Conservation (phyloP, 148 eudicot species). For the Chenopodium berlandieri region DNA sequence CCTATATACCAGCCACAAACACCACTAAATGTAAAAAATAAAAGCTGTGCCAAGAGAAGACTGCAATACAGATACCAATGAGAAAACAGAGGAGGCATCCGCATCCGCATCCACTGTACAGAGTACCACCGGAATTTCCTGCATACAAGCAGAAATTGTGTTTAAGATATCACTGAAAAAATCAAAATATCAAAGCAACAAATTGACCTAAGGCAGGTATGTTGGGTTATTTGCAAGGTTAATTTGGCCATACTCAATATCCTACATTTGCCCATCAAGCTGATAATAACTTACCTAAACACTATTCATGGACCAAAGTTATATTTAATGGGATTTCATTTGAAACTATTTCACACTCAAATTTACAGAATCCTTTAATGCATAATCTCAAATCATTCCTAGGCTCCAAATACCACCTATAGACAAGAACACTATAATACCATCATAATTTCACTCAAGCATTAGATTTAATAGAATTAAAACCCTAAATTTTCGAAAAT, state of each 20-base stretch:
- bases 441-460: not conserved
- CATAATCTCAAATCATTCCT: not conserved
- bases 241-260: not conserved
- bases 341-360: not conserved
- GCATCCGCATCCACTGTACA: conserved; percentile 43
- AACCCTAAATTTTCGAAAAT: not conserved
- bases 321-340: not conserved
- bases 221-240: not conserved
- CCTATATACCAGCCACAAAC: conserved; percentile 26
- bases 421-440: not conserved
- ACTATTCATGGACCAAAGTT: no score
- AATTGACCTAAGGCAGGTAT: not conserved
- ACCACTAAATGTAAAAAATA: conserved; percentile 27
- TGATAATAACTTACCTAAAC: not conserved
- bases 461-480: not conserved
- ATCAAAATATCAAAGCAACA: not conserved
- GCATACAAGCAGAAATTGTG: conserved; percentile 11
- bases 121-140: conserved; percentile 16
- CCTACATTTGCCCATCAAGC: not conserved
- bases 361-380: not conserved
- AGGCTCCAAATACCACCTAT: not conserved
- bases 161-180: not conserved
- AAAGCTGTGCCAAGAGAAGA: conserved; percentile 40
- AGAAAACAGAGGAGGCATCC: conserved; percentile 46
- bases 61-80: conserved; percentile 42